Evolutionary conservation across 2,329 filamentous ascomycete species (phyloP).

Genomic region (Talaromyces verruculosus): DNA sequence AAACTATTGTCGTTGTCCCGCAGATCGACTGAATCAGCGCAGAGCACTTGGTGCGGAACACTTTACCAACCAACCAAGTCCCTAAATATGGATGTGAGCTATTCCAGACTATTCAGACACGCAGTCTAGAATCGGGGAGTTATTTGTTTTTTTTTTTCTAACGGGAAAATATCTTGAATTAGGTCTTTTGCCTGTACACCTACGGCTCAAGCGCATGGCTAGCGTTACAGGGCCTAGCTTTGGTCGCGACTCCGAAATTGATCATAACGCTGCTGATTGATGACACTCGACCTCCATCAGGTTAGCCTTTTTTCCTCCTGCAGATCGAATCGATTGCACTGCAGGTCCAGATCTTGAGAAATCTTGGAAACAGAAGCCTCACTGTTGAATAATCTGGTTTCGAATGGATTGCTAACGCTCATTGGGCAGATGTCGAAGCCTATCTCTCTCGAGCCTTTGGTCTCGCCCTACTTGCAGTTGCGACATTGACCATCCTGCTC

Average conservation of each 20-base stretch:
- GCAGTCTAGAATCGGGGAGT: neutral
- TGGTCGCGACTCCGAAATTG: constrained; percentile 61
- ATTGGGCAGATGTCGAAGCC: constrained; percentile 58
- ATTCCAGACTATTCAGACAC: neutral
- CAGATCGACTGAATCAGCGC: constrained; percentile 8
- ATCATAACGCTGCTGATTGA: constrained; percentile 59
- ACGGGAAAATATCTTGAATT: neutral
- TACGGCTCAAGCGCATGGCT: constrained; percentile 49
- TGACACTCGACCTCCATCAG: constrained; percentile 56
- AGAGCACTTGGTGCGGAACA: neutral
- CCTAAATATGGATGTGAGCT: constrained; percentile 25
- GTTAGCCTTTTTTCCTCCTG: constrained; percentile 39
- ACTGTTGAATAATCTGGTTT: constrained; percentile 3
- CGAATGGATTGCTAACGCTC: constrained; percentile 21
- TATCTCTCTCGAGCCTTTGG: constrained; percentile 74
- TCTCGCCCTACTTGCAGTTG: constrained; percentile 65
- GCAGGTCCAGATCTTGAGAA: constrained; percentile 4
- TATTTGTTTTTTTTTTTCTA: neutral
- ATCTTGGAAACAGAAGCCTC: constrained; percentile 1
- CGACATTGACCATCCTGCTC: constrained; percentile 64
- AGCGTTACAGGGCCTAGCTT: constrained; percentile 49
- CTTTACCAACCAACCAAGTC: neutral
- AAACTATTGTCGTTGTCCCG: constrained; percentile 3
- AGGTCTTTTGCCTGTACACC: constrained; percentile 49
- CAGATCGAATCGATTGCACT: neutral